Conservation (phyloP, 257 asterid genomes). For the Scutellaria barbata region DNA sequence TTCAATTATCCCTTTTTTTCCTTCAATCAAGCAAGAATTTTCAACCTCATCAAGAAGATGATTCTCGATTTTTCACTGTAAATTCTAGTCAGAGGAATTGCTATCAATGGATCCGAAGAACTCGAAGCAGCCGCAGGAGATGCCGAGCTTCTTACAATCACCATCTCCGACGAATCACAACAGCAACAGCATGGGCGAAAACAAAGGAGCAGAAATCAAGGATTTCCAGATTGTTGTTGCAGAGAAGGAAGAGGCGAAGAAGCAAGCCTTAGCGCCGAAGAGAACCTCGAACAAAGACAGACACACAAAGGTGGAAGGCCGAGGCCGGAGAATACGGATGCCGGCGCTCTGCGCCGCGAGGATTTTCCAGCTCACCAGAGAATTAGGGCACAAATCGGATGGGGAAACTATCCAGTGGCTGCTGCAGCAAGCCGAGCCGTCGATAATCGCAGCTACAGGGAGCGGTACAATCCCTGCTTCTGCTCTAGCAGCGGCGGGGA, state of each 20-base stretch:
- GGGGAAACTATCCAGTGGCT: slow-evolving; percentile 86
- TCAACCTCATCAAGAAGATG: background rate
- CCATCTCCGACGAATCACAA: slow-evolving; percentile 13
- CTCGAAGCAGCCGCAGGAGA: slow-evolving; percentile 47
- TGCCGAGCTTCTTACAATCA: slow-evolving; percentile 33
- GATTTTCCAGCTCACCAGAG: slow-evolving; percentile 73
- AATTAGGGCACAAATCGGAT: slow-evolving; percentile 82
- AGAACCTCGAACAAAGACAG: slow-evolving; percentile 73
- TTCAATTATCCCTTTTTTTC: slow-evolving; percentile 16
- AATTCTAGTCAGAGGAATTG: background rate
- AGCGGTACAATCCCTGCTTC: slow-evolving; percentile 80
- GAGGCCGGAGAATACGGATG: slow-evolving; percentile 82
- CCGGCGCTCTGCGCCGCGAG: slow-evolving; percentile 84
- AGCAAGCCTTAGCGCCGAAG: slow-evolving; percentile 58
- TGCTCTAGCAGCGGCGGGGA: slow-evolving; percentile 58
- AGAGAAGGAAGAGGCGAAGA: slow-evolving; percentile 55
- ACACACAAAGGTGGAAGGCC: slow-evolving; percentile 79
- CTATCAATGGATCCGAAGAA: slow-evolving; percentile 66
- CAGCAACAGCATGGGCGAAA: slow-evolving; percentile 33
- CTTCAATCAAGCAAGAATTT: slow-evolving; percentile 33
- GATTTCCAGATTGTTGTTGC: slow-evolving; percentile 50
- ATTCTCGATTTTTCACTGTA: slow-evolving; percentile 11
- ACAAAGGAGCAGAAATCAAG: slow-evolving; percentile 43
- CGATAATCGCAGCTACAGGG: slow-evolving; percentile 79
- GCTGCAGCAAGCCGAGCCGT: slow-evolving; percentile 72